phyloP scores from a whole-genome alignment of 768 basidiomycete genomes.

The Serpula lacrymans region DNA sequence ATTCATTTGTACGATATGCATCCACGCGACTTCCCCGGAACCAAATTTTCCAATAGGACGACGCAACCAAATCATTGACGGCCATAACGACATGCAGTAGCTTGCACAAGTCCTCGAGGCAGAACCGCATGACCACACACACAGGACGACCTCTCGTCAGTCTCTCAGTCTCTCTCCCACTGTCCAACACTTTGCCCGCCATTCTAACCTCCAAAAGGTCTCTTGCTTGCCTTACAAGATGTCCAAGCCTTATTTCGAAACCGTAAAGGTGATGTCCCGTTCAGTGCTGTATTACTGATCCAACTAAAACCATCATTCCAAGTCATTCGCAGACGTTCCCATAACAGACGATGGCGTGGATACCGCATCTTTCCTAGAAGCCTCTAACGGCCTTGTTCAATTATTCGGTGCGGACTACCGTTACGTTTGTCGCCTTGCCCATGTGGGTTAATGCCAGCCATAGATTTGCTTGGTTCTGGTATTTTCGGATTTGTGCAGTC shows the following conservation, averaged over 20 bases:
- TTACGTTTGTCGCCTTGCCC: constrained; percentile 7
- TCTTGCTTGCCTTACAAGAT: constrained; percentile 15
- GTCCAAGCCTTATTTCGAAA: constrained; percentile 58
- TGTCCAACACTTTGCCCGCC: constrained; percentile 5
- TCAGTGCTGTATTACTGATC: constrained; percentile 2
- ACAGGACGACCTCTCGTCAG: no score
- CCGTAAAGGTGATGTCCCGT: constrained; percentile 48
- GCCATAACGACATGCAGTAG: no score
- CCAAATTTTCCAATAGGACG: no score
- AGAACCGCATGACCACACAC: constrained; percentile 6
- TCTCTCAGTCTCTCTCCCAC: not conserved
- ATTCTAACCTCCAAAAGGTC: not conserved
- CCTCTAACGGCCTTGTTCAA: constrained; percentile 78
- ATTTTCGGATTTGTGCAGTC: constrained; percentile 74
- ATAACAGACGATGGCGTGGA: constrained; percentile 76
- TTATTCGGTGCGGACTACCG: constrained; percentile 55
- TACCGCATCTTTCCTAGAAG: constrained; percentile 77
- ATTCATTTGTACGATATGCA: no score
- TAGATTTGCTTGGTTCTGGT: constrained; percentile 65
- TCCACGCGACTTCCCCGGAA: no score
- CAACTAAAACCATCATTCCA: constrained; percentile 4
- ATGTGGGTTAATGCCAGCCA: constrained; percentile 8
- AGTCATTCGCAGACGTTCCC: constrained; percentile 89
- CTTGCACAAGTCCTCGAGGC: constrained; percentile 30
- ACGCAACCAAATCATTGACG: no score